A percentile compares a stretch with the other conserved stretches of the same genome.
Evolutionary conservation across 2,329 filamentous ascomycete species (phyloP).

Genomic region (Neodidymelliopsis sp.): DNA sequence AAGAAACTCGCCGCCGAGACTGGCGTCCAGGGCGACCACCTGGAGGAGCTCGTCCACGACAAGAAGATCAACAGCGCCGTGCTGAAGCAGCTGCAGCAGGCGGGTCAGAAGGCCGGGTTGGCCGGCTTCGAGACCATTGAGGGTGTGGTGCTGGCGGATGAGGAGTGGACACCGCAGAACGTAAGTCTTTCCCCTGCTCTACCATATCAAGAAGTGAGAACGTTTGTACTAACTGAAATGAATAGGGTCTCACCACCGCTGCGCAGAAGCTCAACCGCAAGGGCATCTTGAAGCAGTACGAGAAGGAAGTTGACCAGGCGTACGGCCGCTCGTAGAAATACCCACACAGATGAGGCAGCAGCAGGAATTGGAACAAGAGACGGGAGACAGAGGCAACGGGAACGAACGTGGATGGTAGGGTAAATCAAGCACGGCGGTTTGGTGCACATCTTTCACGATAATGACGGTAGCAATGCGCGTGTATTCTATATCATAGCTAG

Average conservation of each 20-base stretch:
- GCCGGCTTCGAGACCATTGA: slow-evolving; percentile 76
- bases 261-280: slow-evolving; percentile 63
- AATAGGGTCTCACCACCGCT: slow-evolving; percentile 58
- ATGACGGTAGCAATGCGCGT: no score
- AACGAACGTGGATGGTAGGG: background rate
- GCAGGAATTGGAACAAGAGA: background rate
- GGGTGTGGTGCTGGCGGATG: slow-evolving; percentile 79
- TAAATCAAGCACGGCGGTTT: background rate
- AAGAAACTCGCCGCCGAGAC: slow-evolving; percentile 63
- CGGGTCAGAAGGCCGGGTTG: slow-evolving; percentile 72
- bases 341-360: background rate
- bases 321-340: slow-evolving; percentile 45
- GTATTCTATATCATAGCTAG: slow-evolving; percentile 20
- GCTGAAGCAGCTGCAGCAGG: slow-evolving; percentile 73
- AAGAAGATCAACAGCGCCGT: slow-evolving; percentile 69
- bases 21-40: slow-evolving; percentile 68
- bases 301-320: slow-evolving; percentile 59
- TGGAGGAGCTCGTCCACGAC: slow-evolving; percentile 74
- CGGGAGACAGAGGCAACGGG: background rate
- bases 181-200: slow-evolving; percentile 62
- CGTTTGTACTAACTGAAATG: slow-evolving; percentile 26
- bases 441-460: no score
- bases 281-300: slow-evolving; percentile 58
- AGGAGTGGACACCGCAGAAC: slow-evolving; percentile 87
- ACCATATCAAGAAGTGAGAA: no score